phyloP scores from a whole-genome alignment of 257 asterid species.

The Capsicum baccatum region DNA sequence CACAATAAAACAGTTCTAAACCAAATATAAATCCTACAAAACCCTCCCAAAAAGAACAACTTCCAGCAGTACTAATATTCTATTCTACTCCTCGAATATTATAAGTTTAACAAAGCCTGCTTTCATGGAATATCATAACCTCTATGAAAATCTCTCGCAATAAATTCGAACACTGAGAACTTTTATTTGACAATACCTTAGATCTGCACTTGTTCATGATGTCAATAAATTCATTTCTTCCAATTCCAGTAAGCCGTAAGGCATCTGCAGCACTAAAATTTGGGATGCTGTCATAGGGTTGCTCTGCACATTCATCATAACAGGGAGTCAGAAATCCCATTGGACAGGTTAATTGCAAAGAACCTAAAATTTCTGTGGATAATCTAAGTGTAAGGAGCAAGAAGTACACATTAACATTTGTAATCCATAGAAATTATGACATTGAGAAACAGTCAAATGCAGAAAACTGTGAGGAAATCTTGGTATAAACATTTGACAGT shows the following conservation, averaged over 20 bases:
- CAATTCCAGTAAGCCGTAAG: slow-evolving; percentile 89
- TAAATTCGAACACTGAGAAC: slow-evolving; percentile 4
- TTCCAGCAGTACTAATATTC: slow-evolving; percentile 9
- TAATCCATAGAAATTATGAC: slow-evolving; percentile 1
- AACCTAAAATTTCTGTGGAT: slow-evolving; percentile 15
- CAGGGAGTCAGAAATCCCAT: slow-evolving; percentile 24
- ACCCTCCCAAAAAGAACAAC: not conserved
- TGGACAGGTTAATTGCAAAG: slow-evolving; percentile 20
- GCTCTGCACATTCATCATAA: slow-evolving; percentile 75
- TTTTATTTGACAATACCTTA: slow-evolving; percentile 65
- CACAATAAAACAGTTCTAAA: slow-evolving; percentile 15
- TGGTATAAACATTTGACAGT: slow-evolving; percentile 3
- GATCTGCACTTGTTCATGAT: slow-evolving; percentile 99
- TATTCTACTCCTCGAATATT: slow-evolving; percentile 8
- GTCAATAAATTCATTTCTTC: slow-evolving; percentile 98
- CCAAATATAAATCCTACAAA: not conserved
- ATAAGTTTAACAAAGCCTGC: not conserved
- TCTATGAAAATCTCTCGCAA: not conserved
- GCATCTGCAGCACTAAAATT: slow-evolving; percentile 99
- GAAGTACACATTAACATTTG: not conserved
- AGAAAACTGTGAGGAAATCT: slow-evolving; percentile 25
- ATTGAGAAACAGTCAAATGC: slow-evolving; percentile 16
- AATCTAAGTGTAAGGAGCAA: slow-evolving; percentile 9
- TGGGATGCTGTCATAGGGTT: slow-evolving; percentile 99
- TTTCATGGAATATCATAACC: slow-evolving; percentile 11